These are phyloP conservation scores for Scutellaria barbata DNA, from an alignment of 257 asterid species.

Conservation along the genomic window DNA sequence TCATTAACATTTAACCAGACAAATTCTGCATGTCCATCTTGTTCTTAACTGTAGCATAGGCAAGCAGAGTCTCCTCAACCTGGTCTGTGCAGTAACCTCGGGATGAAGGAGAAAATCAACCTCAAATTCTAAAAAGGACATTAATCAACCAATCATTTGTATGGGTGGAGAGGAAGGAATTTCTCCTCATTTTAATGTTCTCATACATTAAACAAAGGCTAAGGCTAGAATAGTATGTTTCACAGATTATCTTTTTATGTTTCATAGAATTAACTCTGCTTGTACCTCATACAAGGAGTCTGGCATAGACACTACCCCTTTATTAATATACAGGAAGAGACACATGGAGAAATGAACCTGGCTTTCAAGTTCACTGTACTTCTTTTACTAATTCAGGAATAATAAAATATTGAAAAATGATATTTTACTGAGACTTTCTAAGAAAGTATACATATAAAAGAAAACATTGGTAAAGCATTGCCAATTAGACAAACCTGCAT, in stretches of 20 bases:
- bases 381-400: constrained; percentile 18
- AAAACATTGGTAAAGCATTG: not conserved
- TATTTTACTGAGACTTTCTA: constrained; percentile 16
- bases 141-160: not conserved
- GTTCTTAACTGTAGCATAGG: not conserved
- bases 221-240: constrained; percentile 5
- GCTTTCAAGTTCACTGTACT: constrained; percentile 19
- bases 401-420: not conserved
- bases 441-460: constrained; percentile 21
- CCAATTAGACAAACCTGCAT: constrained; percentile 75
- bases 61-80: constrained; percentile 5
- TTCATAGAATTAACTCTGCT: constrained; percentile 1
- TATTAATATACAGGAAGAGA: not conserved
- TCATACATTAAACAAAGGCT: not conserved
- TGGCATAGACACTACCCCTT: not conserved
- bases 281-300: constrained; percentile 2
- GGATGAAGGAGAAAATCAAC: constrained; percentile 5
- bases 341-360: constrained; percentile 5
- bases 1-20: not conserved
- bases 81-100: not conserved
- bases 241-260: constrained; percentile 5
- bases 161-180: constrained; percentile 6
- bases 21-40: not conserved
- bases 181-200: not conserved
- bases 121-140: constrained; percentile 20